phyloP scores from a whole-genome alignment of 1,139 yeast species.

The Sugiyamaella pinicola region DNA sequence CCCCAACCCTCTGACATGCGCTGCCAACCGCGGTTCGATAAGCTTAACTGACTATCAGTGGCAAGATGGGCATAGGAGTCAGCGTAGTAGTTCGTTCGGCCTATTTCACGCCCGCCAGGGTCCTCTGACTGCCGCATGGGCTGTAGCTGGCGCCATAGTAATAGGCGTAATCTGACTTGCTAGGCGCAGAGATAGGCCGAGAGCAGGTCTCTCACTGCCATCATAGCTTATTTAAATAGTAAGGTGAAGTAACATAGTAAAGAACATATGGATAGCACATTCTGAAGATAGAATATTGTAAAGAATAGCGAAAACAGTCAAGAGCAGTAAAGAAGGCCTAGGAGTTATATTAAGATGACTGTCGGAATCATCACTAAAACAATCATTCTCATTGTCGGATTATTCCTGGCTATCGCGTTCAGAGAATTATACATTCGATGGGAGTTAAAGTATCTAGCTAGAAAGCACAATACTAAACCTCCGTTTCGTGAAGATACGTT shows the following conservation, averaged over 20 bases:
- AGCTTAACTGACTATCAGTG: no score
- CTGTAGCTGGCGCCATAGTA: neutral
- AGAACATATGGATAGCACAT: no score
- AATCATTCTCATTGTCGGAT: neutral
- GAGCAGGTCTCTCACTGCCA: no score
- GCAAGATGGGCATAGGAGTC: no score
- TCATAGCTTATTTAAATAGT: no score
- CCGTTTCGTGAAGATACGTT: constrained; percentile 17
- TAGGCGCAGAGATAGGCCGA: neutral
- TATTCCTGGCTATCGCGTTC: neutral
- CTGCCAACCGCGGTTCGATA: no score
- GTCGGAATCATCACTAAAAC: neutral
- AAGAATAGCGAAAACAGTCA: no score
- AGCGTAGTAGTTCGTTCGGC: no score
- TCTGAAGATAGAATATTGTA: no score
- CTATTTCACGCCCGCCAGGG: neutral
- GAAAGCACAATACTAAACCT: constrained; percentile 16
- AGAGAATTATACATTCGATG: constrained; percentile 11
- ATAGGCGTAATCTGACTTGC: neutral
- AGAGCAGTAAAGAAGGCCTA: no score
- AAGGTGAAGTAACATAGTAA: no score
- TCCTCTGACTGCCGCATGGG: neutral
- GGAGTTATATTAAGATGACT: neutral
- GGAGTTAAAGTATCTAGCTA: constrained; percentile 15
- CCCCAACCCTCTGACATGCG: no score